Conservation (phyloP, 495 filamentous ascomycete genomes). For the Podospora australis region DNA sequence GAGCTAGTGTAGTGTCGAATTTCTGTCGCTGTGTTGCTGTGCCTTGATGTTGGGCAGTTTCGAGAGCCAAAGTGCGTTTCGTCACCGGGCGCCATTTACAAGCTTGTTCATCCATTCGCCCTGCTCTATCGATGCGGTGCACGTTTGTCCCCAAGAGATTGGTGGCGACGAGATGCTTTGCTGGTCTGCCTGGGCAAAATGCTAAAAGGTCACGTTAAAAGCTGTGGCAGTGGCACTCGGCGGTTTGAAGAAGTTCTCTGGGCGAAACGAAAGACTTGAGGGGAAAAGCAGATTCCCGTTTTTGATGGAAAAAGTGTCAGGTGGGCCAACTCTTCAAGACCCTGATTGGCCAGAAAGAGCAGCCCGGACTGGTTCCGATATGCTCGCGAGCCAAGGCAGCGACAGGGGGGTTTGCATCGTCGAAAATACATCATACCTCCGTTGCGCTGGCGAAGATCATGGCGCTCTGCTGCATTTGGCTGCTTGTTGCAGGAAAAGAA, state of each 20-base stretch:
- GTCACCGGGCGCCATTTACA: neutral
- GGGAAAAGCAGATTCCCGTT: too few species aligned
- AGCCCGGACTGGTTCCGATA: neutral
- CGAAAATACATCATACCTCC: slow-evolving; percentile 21
- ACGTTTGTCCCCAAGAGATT: too few species aligned
- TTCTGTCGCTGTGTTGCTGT: slow-evolving; percentile 3
- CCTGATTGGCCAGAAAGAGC: slow-evolving; percentile 5
- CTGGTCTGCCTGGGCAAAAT: too few species aligned
- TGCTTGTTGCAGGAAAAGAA: too few species aligned
- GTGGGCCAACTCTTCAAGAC: too few species aligned
- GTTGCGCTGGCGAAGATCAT: slow-evolving; percentile 6
- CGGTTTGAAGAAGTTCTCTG: too few species aligned
- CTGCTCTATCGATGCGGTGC: slow-evolving; percentile 3
- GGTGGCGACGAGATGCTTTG: too few species aligned
- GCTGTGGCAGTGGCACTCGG: too few species aligned
- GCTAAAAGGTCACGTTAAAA: too few species aligned
- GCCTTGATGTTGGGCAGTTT: slow-evolving; percentile 2
- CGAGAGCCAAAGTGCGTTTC: neutral
- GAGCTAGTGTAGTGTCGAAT: too few species aligned
- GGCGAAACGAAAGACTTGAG: too few species aligned
- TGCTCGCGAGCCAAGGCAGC: neutral
- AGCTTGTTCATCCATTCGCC: neutral
- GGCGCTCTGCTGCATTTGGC: slow-evolving; percentile 9
- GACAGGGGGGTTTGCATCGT: slow-evolving; percentile 14
- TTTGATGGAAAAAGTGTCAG: too few species aligned